A percentile compares a stretch with the other conserved stretches of the same genome.
Evolutionary conservation across 2,329 filamentous ascomycete genomes (phyloP).

Genomic region (Colletotrichum lupini): DNA sequence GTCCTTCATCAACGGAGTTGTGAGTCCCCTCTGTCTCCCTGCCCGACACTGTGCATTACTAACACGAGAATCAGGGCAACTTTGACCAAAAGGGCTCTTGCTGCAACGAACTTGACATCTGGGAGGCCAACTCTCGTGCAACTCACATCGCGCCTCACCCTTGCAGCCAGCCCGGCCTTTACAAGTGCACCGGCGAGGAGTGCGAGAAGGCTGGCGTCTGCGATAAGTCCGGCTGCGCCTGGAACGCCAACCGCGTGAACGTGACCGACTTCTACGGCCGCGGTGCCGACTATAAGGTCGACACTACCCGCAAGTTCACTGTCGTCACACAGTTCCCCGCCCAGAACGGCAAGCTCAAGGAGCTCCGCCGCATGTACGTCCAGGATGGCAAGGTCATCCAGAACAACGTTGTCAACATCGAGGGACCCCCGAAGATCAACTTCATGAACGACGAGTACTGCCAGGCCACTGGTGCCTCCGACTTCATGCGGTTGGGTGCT

Average conservation of each 20-base stretch:
- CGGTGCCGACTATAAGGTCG: slow-evolving; percentile 38
- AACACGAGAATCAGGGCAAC: slow-evolving; percentile 56
- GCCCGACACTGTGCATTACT: slow-evolving; percentile 40
- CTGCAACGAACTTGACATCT: slow-evolving; percentile 76
- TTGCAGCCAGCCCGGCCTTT: slow-evolving; percentile 57
- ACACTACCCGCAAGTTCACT: slow-evolving; percentile 41
- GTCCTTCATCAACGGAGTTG: slow-evolving; percentile 56
- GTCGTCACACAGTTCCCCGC: slow-evolving; percentile 58
- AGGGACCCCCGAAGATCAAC: slow-evolving; percentile 39
- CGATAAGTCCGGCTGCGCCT: slow-evolving; percentile 50
- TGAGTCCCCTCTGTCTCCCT: slow-evolving; percentile 47
- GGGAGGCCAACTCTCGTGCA: slow-evolving; percentile 71
- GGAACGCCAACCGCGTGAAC: slow-evolving; percentile 48
- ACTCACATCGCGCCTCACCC: slow-evolving; percentile 69
- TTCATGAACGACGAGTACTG: slow-evolving; percentile 43
- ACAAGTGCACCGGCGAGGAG: slow-evolving; percentile 49
- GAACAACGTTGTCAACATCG: slow-evolving; percentile 47
- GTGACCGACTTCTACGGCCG: slow-evolving; percentile 38
- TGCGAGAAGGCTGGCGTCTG: slow-evolving; percentile 46
- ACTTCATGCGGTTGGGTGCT: slow-evolving; percentile 48
- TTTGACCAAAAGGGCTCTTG: slow-evolving; percentile 68
- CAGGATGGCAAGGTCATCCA: slow-evolving; percentile 58
- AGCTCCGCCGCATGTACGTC: slow-evolving; percentile 61
- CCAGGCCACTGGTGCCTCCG: slow-evolving; percentile 37
- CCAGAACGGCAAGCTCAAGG: slow-evolving; percentile 47